Conservation (phyloP, 2,329 filamentous ascomycete genomes). For the Grosmannia huntii region DNA sequence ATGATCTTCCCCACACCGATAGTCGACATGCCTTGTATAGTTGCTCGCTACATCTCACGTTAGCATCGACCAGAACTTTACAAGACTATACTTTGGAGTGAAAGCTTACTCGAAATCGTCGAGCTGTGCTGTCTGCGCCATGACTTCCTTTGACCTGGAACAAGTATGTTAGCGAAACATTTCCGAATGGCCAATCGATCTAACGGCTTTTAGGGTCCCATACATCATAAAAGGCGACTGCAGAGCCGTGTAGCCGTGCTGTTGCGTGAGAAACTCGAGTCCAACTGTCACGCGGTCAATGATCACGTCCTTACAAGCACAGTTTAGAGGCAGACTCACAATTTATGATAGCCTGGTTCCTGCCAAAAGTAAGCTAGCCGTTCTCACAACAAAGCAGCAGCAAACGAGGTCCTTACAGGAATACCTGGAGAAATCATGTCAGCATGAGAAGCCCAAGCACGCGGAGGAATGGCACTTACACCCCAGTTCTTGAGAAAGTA, state of each 20-base stretch:
- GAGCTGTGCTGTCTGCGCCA: slow-evolving; percentile 96
- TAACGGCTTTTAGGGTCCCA: neutral
- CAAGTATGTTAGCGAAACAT: neutral
- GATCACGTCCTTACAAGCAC: neutral
- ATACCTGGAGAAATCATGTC: neutral
- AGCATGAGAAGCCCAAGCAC: neutral
- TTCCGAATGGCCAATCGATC: too few relatives aligned
- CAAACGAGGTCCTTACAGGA: neutral
- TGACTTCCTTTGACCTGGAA: slow-evolving; percentile 59
- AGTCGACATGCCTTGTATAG: slow-evolving; percentile 57
- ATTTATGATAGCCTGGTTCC: slow-evolving; percentile 82
- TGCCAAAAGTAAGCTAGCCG: neutral
- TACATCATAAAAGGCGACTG: slow-evolving; percentile 88
- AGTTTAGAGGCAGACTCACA: slow-evolving; percentile 24
- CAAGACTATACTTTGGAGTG: neutral
- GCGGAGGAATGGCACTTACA: slow-evolving; percentile 26
- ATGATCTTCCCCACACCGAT: neutral
- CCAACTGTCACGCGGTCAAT: slow-evolving; percentile 36
- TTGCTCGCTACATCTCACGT: slow-evolving; percentile 48
- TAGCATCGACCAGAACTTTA: neutral
- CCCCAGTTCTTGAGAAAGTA: slow-evolving; percentile 89
- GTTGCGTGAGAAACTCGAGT: slow-evolving; percentile 70
- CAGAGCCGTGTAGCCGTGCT: slow-evolving; percentile 63
- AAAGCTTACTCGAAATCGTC: slow-evolving; percentile 67
- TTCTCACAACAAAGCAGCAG: neutral